Conservation (phyloP, 1,284 basidiomycete genomes). For the Marasmius tenuissimus region DNA sequence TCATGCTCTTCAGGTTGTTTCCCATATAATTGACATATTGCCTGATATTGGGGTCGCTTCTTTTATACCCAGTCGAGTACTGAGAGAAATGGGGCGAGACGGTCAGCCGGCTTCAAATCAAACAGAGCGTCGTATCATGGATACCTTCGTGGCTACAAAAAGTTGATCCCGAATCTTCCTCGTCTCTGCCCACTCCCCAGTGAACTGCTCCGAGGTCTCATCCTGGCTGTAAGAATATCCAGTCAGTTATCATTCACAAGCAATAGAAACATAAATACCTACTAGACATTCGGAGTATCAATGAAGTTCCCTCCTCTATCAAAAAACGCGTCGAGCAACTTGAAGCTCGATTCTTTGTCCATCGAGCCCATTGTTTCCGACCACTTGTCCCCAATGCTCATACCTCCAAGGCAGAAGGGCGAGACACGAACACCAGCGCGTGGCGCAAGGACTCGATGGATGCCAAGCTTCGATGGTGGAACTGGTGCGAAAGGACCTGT, state of each 20-base stretch:
- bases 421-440: background rate
- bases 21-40: slow-evolving; percentile 3
- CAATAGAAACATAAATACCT: slow-evolving; percentile 13
- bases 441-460: background rate
- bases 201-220: slow-evolving; percentile 49
- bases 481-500: background rate
- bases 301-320: slow-evolving; percentile 56
- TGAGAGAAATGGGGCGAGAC: slow-evolving; percentile 7
- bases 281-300: slow-evolving; percentile 52
- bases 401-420: slow-evolving; percentile 49
- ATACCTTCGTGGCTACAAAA: slow-evolving; percentile 55
- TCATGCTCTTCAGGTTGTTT: background rate
- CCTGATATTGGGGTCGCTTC: slow-evolving; percentile 16
- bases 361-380: slow-evolving; percentile 31
- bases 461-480: background rate
- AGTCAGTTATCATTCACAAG: background rate
- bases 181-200: slow-evolving; percentile 57
- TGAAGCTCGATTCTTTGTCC: slow-evolving; percentile 42
- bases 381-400: slow-evolving; percentile 48
- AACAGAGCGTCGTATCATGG: background rate
- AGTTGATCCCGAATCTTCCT: slow-evolving; percentile 53
- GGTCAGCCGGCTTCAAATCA: background rate
- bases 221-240: slow-evolving; percentile 36
- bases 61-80: slow-evolving; percentile 32
- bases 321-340: slow-evolving; percentile 49